Percentiles rank a stretch among this genome's conserved stretches.
Conservation (phyloP, 2,329 filamentous ascomycete species). For the Verticillium nonalfalfae region DNA sequence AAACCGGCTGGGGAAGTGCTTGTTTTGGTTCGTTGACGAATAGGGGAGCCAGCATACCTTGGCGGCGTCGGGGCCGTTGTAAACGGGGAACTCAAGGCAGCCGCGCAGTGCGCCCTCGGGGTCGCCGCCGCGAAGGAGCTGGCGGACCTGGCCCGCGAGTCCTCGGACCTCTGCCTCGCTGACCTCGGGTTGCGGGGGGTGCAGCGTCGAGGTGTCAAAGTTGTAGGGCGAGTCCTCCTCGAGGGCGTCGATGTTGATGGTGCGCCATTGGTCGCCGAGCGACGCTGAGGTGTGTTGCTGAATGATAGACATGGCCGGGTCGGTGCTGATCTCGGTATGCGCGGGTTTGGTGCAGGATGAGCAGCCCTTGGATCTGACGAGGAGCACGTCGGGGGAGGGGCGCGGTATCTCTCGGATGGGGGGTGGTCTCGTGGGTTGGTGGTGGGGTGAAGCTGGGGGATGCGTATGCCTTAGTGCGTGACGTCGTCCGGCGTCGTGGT, state of each 20-base stretch:
- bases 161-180: conserved; percentile 73
- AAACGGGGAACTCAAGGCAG: conserved; percentile 81
- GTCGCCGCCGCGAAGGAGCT: conserved; percentile 82
- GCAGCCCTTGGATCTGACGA: background rate
- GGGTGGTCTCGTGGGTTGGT: background rate
- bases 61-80: conserved; percentile 49
- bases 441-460: background rate
- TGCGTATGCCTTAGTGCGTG: background rate
- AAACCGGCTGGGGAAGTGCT: too few species aligned
- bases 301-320: conserved; percentile 54
- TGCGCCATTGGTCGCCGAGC: conserved; percentile 66
- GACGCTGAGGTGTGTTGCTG: conserved; percentile 56
- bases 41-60: conserved; percentile 38
- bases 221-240: conserved; percentile 86
- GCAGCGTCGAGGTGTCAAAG: conserved; percentile 82
- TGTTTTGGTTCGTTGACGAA: too few species aligned
- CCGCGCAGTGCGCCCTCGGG: conserved; percentile 78
- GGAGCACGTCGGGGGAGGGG: background rate
- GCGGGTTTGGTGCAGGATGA: background rate
- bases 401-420: background rate
- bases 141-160: conserved; percentile 74
- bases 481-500: background rate
- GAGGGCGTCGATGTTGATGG: conserved; percentile 88
- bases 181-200: conserved; percentile 68
- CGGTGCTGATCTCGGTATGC: background rate